A percentile compares a stretch with the other conserved stretches of the same genome.
phyloP scores from a whole-genome alignment of 192 early-diverging fungal genomes.

The Radiomyces spectabilis region DNA sequence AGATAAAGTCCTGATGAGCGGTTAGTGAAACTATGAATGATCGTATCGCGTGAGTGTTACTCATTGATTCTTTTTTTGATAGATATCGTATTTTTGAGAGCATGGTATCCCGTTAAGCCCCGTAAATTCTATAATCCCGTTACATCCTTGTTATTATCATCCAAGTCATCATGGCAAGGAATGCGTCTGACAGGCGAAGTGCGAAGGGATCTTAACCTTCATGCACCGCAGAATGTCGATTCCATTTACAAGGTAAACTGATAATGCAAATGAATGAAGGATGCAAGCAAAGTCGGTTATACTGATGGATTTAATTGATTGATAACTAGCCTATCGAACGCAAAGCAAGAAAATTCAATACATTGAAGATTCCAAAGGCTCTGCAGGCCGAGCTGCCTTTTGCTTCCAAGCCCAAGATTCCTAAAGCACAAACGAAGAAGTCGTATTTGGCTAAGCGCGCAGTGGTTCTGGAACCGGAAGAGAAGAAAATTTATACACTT shows the following conservation, averaged over 20 bases:
- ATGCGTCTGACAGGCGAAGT: slow-evolving; percentile 88
- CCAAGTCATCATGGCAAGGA: slow-evolving; percentile 76
- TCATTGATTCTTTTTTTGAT: slow-evolving; percentile 11
- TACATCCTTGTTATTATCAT: slow-evolving; percentile 74
- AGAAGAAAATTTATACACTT: slow-evolving; percentile 77
- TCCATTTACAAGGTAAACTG: slow-evolving; percentile 73
- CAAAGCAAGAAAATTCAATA: slow-evolving; percentile 70
- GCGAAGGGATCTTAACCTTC: slow-evolving; percentile 55
- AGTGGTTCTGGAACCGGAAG: slow-evolving; percentile 85
- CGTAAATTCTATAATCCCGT: slow-evolving; percentile 98
- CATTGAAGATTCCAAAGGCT: slow-evolving; percentile 70
- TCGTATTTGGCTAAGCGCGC: slow-evolving; percentile 61
- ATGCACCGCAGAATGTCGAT: slow-evolving; percentile 68
- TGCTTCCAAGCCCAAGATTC: slow-evolving; percentile 77
- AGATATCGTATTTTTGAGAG: slow-evolving; percentile 96
- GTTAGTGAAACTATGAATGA: slow-evolving; percentile 27
- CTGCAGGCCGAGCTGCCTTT: slow-evolving; percentile 84
- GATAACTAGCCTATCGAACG: slow-evolving; percentile 61
- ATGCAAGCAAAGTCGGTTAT: neutral
- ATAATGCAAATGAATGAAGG: neutral
- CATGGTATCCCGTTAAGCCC: slow-evolving; percentile 95
- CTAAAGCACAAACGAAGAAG: slow-evolving; percentile 40
- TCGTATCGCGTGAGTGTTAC: neutral
- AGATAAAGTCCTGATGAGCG: slow-evolving; percentile 92
- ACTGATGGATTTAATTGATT: neutral